phyloP scores from a whole-genome alignment of 2,329 filamentous ascomycete species.

The Aureobasidium sp. region DNA sequence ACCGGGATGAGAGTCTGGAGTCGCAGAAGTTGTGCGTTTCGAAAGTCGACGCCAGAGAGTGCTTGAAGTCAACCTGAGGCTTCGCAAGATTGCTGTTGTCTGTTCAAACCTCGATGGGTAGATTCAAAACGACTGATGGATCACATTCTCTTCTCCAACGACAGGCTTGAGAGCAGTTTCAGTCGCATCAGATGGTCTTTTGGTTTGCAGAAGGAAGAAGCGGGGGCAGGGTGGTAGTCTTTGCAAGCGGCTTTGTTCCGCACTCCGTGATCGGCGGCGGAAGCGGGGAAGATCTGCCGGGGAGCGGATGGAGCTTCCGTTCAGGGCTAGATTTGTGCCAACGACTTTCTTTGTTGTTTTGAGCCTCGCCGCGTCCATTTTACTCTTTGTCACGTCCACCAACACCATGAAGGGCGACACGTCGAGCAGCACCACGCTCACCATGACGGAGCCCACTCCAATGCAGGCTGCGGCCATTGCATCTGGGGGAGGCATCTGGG shows the following conservation, averaged over 20 bases:
- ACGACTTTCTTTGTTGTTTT: background rate
- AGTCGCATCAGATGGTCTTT: background rate
- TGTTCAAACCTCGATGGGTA: too few species aligned
- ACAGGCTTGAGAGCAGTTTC: background rate
- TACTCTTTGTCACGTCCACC: background rate
- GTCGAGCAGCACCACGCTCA: background rate
- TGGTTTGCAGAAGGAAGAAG: too few species aligned
- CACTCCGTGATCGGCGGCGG: background rate
- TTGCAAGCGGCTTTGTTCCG: background rate
- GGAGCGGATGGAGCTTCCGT: background rate
- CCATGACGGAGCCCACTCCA: background rate
- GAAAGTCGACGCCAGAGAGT: too few species aligned
- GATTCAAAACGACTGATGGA: too few species aligned
- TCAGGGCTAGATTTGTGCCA: background rate
- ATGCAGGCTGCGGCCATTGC: slow-evolving; percentile 9
- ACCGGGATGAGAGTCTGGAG: too few species aligned
- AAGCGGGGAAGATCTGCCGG: background rate
- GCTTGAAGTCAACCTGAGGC: too few species aligned
- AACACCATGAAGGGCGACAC: background rate
- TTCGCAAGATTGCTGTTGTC: too few species aligned
- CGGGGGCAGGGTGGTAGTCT: background rate
- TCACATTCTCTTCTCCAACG: too few species aligned
- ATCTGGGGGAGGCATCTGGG: slow-evolving; percentile 8
- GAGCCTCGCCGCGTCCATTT: background rate
- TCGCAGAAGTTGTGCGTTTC: too few species aligned